These are phyloP conservation scores for Fusarium metavorans DNA, from an alignment of 2,329 filamentous ascomycete genomes.

Conservation along the genomic window DNA sequence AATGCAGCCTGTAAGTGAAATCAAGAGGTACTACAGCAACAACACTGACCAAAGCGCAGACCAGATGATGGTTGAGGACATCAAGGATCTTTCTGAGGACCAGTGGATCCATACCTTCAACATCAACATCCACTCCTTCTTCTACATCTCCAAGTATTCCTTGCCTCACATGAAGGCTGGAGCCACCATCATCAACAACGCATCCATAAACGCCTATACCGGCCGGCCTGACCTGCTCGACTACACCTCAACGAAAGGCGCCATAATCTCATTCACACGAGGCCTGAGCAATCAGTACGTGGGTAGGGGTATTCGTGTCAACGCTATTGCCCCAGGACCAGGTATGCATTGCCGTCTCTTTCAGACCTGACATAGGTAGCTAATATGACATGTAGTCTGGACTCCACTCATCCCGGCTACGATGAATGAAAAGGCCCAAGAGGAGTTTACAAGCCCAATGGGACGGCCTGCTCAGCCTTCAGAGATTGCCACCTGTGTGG, in stretches of 20 bases:
- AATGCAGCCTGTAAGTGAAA: slow-evolving; percentile 75
- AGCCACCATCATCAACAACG: slow-evolving; percentile 85
- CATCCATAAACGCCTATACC: slow-evolving; percentile 85
- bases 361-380: background rate
- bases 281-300: slow-evolving; percentile 82
- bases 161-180: slow-evolving; percentile 81
- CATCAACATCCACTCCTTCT: slow-evolving; percentile 86
- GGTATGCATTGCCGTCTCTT: slow-evolving; percentile 33
- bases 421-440: slow-evolving; percentile 77
- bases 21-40: background rate
- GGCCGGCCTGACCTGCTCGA: slow-evolving; percentile 84
- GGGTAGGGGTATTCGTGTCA: slow-evolving; percentile 79
- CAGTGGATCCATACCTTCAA: slow-evolving; percentile 86
- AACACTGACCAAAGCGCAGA: slow-evolving; percentile 37
- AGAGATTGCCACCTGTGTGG: slow-evolving; percentile 84
- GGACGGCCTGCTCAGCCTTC: slow-evolving; percentile 82
- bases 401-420: slow-evolving; percentile 80
- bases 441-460: slow-evolving; percentile 80
- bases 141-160: slow-evolving; percentile 82
- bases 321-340: slow-evolving; percentile 81
- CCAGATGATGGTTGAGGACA: slow-evolving; percentile 76
- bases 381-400: slow-evolving; percentile 65
- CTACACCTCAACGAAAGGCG: slow-evolving; percentile 84
- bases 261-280: slow-evolving; percentile 83
- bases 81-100: slow-evolving; percentile 77